These are phyloP conservation scores for Naganishia kalamii DNA, from an alignment of 768 basidiomycete genomes.

Conservation along the genomic window DNA sequence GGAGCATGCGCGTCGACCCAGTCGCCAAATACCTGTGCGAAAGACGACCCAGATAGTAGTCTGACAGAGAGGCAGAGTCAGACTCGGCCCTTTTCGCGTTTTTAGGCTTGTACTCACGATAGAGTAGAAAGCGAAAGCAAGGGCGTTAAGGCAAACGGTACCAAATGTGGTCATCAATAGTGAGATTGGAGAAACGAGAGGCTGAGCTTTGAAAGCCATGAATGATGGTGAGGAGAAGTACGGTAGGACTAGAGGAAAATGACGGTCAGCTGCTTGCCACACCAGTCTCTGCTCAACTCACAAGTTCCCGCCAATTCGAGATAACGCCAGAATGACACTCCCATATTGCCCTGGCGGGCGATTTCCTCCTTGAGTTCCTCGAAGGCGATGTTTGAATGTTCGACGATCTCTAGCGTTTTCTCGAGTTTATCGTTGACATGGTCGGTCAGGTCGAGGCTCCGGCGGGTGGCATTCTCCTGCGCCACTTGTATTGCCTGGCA, in stretches of 20 bases:
- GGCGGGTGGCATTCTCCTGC: neutral
- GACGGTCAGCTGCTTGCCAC: too few relatives aligned
- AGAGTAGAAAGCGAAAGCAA: neutral
- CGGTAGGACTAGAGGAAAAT: neutral
- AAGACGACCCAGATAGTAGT: conserved; percentile 3
- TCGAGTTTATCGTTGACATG: neutral
- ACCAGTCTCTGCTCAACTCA: neutral
- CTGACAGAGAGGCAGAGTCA: neutral
- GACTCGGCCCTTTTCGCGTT: neutral
- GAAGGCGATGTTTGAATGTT: neutral
- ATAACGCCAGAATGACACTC: conserved; percentile 6
- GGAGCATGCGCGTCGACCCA: neutral
- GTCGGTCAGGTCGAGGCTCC: neutral
- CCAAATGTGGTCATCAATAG: neutral
- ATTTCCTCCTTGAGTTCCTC: conserved; percentile 2
- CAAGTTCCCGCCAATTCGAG: conserved; percentile 1
- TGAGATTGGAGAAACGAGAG: neutral
- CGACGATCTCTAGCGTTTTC: neutral
- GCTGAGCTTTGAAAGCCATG: conserved; percentile 9
- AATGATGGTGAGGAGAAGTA: conserved; percentile 1
- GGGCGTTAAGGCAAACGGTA: neutral
- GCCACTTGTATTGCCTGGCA: neutral
- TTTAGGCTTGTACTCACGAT: neutral
- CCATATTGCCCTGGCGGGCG: neutral
- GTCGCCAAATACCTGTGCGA: conserved; percentile 4